These are phyloP conservation scores for Leptomonas pyrrhocoris DNA, from an alignment of 208 protist genomes.

Conservation along the genomic window DNA sequence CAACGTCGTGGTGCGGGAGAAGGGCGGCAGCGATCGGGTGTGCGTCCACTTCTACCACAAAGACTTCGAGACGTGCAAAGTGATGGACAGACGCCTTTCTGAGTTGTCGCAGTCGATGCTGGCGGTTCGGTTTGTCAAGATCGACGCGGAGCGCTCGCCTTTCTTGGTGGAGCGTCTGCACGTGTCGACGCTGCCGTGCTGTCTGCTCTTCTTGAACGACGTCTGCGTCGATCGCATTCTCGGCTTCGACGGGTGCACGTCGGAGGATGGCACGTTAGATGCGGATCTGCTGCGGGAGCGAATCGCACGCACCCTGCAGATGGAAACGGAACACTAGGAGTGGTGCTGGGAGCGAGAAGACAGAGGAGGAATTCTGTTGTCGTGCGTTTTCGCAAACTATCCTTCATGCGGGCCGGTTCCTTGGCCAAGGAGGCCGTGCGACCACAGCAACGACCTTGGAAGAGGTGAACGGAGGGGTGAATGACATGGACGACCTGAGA, in stretches of 20 bases:
- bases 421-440: too few relatives aligned
- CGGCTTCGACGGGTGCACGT: constrained; percentile 94
- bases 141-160: constrained; percentile 93
- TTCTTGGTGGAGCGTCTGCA: constrained; percentile 95
- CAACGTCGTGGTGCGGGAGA: constrained; percentile 89
- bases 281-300: constrained; percentile 72
- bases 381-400: not conserved
- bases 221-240: constrained; percentile 93
- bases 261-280: constrained; percentile 86
- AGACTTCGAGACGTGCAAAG: constrained; percentile 96
- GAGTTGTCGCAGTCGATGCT: constrained; percentile 82
- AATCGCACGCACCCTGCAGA: constrained; percentile 45
- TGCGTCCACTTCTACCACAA: constrained; percentile 96
- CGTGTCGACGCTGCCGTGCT: constrained; percentile 92
- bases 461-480: too few relatives aligned
- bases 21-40: constrained; percentile 85
- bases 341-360: not conserved
- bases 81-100: constrained; percentile 94
- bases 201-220: constrained; percentile 95
- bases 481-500: too few relatives aligned
- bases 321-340: constrained; percentile 12
- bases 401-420: too few relatives aligned
- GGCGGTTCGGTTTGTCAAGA: constrained; percentile 93
- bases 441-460: too few relatives aligned
- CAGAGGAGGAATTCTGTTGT: not conserved